These are phyloP conservation scores for Venturia carpophila DNA, from an alignment of 2,329 filamentous ascomycete genomes.

Conservation along the genomic window DNA sequence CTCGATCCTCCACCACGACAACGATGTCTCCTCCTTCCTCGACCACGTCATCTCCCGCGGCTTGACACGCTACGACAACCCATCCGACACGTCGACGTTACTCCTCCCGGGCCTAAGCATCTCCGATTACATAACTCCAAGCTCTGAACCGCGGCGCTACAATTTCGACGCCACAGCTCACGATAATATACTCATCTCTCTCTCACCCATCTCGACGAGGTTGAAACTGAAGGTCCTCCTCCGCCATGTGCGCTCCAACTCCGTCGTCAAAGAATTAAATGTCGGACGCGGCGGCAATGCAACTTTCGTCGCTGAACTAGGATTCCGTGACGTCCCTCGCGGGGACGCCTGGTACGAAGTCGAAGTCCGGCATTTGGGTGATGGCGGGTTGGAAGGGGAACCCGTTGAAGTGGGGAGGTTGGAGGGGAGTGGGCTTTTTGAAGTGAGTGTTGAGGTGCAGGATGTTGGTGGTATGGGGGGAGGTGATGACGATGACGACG, in stretches of 20 bases:
- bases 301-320: slow-evolving; percentile 22
- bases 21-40: slow-evolving; percentile 22
- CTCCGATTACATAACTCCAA: slow-evolving; percentile 22
- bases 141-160: slow-evolving; percentile 22
- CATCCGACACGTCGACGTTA: slow-evolving; percentile 23
- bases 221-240: slow-evolving; percentile 22
- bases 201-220: slow-evolving; percentile 22
- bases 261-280: slow-evolving; percentile 21
- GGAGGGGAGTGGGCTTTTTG: slow-evolving; percentile 23
- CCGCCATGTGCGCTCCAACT: slow-evolving; percentile 23
- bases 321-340: slow-evolving; percentile 23
- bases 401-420: slow-evolving; percentile 19
- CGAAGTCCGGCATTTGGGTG: slow-evolving; percentile 23
- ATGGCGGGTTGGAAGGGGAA: slow-evolving; percentile 20
- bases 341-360: slow-evolving; percentile 26
- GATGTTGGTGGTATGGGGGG: slow-evolving; percentile 10
- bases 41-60: slow-evolving; percentile 24
- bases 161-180: slow-evolving; percentile 23
- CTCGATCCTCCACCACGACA: slow-evolving; percentile 22
- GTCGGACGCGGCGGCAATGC: slow-evolving; percentile 22
- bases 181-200: slow-evolving; percentile 22
- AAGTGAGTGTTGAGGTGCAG: slow-evolving; percentile 24
- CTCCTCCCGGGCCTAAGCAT: slow-evolving; percentile 23
- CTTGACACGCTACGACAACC: slow-evolving; percentile 25
- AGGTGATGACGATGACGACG: background rate